Base-by-base conservation (phyloP, 202 grass and related monocot genomes). In the Musa balbisiana region DNA sequence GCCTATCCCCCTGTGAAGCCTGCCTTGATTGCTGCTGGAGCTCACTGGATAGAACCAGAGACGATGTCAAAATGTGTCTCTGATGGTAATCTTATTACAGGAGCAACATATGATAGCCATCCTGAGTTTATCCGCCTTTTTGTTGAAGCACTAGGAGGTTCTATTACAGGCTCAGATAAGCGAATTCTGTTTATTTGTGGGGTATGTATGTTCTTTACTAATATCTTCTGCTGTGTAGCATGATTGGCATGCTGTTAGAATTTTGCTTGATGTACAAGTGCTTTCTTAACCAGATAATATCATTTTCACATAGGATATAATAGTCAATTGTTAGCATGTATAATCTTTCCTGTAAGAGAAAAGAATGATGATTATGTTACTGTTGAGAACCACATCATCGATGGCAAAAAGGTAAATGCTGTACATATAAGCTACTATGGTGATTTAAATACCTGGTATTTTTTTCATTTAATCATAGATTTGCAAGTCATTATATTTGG, bases 171-270 rank as follows among this genome's bases (percentile, higher is more conserved):
- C 20, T 75, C 88, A 24, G 66, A 94, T 82, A 98, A 94, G 68
- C 89, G 49, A 75, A 89, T 98, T 74, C 22, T 98, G 53, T 92
- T 98, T 82, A 88, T 98, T 10, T 98, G 94, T 10, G 94, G 94
- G 88, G 94, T 98, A 92, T 86, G 86, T 69, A 54, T n/a, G 14
- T 20, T 5, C 20, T 10, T 9, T 24, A 76, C 25, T 3, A 49
- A 21, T 43, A 70, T 49, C 29, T 50, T 50, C 67, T 14, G 10
- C 9, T 11, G 12, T 69, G 33, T 20, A 69, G 15, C 3, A 24
- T 65, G 10, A 33, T 43, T 65, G n/a, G 22, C 25, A 27, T 14
- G 23, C 25, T 9, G 20, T 20, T 9, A 43, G 1, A 69, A 33
- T 49, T 69, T 49, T 19, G 16, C 17, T 69, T 63, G 9, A 23